Conservation (phyloP, 2,329 filamentous ascomycete species). For the Gaeumannomyces tritici region DNA sequence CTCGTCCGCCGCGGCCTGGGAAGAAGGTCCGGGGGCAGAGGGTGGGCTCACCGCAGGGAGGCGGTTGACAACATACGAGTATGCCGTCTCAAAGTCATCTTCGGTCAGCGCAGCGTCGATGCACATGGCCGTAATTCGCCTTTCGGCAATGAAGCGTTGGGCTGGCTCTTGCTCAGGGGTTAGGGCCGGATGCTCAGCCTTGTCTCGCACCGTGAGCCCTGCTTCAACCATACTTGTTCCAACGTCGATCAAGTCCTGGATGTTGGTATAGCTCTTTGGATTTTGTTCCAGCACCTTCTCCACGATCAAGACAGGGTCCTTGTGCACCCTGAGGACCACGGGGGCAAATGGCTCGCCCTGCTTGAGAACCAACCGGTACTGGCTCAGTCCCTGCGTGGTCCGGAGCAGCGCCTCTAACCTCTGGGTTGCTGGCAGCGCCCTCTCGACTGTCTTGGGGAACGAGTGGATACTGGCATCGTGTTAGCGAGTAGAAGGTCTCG, state of each 20-base stretch:
- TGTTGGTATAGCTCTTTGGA: conserved; percentile 59
- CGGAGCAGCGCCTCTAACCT: conserved; percentile 55
- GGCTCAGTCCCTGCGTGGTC: conserved; percentile 65
- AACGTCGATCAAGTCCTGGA: conserved; percentile 64
- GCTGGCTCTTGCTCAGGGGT: conserved; percentile 16
- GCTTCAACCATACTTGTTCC: conserved; percentile 57
- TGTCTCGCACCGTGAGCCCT: conserved; percentile 31
- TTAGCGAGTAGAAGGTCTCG: not conserved
- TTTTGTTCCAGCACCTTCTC: conserved; percentile 70
- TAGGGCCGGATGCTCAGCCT: conserved; percentile 14
- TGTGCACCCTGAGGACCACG: conserved; percentile 65
- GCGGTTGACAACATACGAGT: conserved; percentile 70
- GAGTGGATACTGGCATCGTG: conserved; percentile 42
- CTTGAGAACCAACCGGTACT: conserved; percentile 69
- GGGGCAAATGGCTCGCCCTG: conserved; percentile 74
- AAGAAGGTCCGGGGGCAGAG: conserved; percentile 7
- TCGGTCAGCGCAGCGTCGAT: conserved; percentile 67
- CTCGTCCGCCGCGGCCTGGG: conserved; percentile 34
- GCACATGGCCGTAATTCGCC: conserved; percentile 69
- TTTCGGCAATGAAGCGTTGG: conserved; percentile 37
- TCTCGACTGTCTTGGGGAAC: conserved; percentile 48
- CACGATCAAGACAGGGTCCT: conserved; percentile 65
- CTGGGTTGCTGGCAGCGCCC: conserved; percentile 38
- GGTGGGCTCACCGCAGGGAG: conserved; percentile 25
- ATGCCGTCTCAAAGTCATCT: conserved; percentile 78